Conservation (phyloP, 148 eudicot species). For the Dianthus caryophyllus region DNA sequence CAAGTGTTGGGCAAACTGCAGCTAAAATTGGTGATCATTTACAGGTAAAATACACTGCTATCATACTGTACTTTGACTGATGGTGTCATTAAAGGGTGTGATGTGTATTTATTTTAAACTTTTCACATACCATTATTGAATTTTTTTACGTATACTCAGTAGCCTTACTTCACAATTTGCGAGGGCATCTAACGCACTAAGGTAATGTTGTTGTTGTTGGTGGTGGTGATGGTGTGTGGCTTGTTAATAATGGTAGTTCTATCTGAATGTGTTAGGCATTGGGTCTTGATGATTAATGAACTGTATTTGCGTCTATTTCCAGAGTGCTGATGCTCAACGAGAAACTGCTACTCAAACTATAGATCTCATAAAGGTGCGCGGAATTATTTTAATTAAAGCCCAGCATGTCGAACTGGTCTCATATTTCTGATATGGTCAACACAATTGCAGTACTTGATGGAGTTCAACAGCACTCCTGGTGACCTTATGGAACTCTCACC, state of each 20-base stretch:
- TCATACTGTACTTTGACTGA: not conserved
- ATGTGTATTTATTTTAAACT: not conserved
- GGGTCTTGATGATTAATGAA: conserved; percentile 10
- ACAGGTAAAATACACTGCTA: conserved; percentile 51
- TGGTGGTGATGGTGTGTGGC: too few relatives aligned
- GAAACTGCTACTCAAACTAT: conserved; percentile 95
- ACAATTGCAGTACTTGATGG: conserved; percentile 87
- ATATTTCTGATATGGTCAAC: conserved; percentile 15
- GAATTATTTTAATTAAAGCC: conserved; percentile 14
- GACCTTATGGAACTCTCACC: conserved; percentile 99
- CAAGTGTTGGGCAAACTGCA: conserved; percentile 99
- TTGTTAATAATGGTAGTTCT: not conserved
- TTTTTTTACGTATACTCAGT: conserved; percentile 3
- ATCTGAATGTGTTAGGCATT: not conserved
- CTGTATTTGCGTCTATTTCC: conserved; percentile 27
- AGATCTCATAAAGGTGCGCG: conserved; percentile 85
- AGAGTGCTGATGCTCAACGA: conserved; percentile 99
- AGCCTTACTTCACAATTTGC: too few relatives aligned
- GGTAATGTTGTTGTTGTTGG: too few relatives aligned
- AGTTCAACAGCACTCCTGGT: conserved; percentile 97
- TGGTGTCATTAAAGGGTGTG: not conserved
- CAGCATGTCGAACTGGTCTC: conserved; percentile 6
- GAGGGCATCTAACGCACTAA: too few relatives aligned
- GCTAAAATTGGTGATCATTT: conserved; percentile 99
- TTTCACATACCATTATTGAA: not conserved